Conservation (phyloP, 2,329 filamentous ascomycete genomes). For the Calonectria hawksworthii region DNA sequence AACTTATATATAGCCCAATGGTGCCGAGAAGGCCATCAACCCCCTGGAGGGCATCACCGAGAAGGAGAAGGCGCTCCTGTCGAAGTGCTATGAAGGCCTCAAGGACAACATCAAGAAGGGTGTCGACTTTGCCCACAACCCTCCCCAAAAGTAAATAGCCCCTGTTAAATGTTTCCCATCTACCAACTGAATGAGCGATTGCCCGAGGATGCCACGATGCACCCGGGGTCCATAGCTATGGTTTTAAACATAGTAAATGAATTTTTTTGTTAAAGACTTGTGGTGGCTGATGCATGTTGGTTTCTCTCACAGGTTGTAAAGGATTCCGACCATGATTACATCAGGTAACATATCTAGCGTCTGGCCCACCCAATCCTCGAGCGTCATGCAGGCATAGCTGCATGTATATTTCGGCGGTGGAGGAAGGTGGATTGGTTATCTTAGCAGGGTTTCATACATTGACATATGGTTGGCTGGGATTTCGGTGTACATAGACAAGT, state of each 20-base stretch:
- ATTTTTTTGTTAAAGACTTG: conserved; percentile 41
- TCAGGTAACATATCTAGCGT: conserved; percentile 35
- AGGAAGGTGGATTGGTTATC: neutral
- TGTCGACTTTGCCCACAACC: conserved; percentile 88
- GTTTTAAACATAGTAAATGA: conserved; percentile 54
- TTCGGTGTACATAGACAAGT: conserved; percentile 29
- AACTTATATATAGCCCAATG: conserved; percentile 72
- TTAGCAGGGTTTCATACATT: conserved; percentile 29
- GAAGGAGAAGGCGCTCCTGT: conserved; percentile 89
- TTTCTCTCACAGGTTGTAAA: conserved; percentile 55
- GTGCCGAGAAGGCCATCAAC: conserved; percentile 88
- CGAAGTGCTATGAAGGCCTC: conserved; percentile 81
- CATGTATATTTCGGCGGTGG: conserved; percentile 34
- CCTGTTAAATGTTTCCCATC: conserved; percentile 39
- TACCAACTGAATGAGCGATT: conserved; percentile 45
- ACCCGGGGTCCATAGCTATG: conserved; percentile 51
- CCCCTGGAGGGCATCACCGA: conserved; percentile 82
- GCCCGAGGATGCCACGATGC: conserved; percentile 45
- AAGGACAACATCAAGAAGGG: conserved; percentile 97
- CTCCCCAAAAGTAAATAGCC: conserved; percentile 84
- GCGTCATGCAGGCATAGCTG: conserved; percentile 33
- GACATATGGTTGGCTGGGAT: conserved; percentile 36
- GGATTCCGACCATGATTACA: conserved; percentile 36
- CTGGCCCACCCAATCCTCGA: conserved; percentile 22
- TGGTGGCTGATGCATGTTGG: conserved; percentile 53